Percentiles rank a stretch among this genome's conserved stretches.
phyloP scores from a whole-genome alignment of 1,139 yeast genomes.

The Suhomyces bokatorum region DNA sequence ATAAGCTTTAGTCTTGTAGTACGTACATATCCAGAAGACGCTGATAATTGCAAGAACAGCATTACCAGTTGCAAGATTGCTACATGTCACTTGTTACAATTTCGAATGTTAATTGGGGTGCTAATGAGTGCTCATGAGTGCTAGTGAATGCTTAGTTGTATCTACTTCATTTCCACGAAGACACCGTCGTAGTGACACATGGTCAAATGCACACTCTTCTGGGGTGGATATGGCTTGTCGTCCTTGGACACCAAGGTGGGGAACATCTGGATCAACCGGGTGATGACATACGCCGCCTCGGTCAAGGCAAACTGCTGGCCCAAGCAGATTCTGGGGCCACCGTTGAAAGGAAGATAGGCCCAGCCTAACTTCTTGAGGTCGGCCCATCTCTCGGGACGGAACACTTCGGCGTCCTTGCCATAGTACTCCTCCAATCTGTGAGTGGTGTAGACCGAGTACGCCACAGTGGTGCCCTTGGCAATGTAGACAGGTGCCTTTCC shows the following conservation, averaged over 20 bases:
- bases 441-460: slow-evolving; percentile 23
- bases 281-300: slow-evolving; percentile 38
- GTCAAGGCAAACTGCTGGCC: slow-evolving; percentile 51
- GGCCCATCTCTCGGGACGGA: slow-evolving; percentile 29
- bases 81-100: too few species aligned
- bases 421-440: slow-evolving; percentile 23
- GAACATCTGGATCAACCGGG: slow-evolving; percentile 33
- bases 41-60: too few species aligned
- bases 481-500: slow-evolving; percentile 22
- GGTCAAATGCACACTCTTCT: slow-evolving; percentile 35
- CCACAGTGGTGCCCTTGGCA: slow-evolving; percentile 25
- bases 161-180: slow-evolving; percentile 14
- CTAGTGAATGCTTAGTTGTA: too few species aligned
- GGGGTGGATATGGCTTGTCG: slow-evolving; percentile 31
- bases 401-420: slow-evolving; percentile 25
- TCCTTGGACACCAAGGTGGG: slow-evolving; percentile 32
- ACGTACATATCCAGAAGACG: too few species aligned
- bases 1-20: too few species aligned
- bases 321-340: slow-evolving; percentile 47
- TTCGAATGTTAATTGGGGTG: too few species aligned
- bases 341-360: slow-evolving; percentile 47
- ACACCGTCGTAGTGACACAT: slow-evolving; percentile 36
- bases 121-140: too few species aligned
- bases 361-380: slow-evolving; percentile 35
- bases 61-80: too few species aligned